Percentiles rank a stretch among this genome's conserved stretches.
These are phyloP conservation scores for Camillea tinctor DNA, from an alignment of 2,329 filamentous ascomycete genomes.

Conservation along the genomic window DNA sequence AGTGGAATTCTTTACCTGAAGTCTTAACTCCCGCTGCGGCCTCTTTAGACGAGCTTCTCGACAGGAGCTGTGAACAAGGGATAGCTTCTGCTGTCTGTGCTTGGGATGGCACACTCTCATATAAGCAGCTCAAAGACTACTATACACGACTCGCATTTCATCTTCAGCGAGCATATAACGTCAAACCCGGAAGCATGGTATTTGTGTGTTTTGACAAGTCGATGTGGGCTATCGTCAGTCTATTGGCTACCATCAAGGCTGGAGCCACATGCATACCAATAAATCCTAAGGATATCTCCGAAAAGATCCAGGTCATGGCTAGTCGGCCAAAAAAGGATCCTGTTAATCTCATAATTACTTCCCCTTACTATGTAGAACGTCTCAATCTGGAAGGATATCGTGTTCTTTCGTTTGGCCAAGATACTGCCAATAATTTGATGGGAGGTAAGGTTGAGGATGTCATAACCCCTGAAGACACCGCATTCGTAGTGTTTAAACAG, in stretches of 20 bases:
- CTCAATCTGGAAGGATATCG: background rate
- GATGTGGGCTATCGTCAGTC: slow-evolving; percentile 22
- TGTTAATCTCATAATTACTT: background rate
- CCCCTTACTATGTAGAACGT: background rate
- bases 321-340: slow-evolving; percentile 38
- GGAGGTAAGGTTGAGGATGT: background rate
- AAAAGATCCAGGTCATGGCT: slow-evolving; percentile 7
- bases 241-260: slow-evolving; percentile 28
- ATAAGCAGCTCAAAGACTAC: background rate
- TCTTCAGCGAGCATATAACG: background rate
- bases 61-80: background rate
- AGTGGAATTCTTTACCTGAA: background rate
- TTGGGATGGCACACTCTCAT: background rate
- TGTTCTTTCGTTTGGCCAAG: background rate
- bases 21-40: background rate
- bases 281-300: slow-evolving; percentile 32
- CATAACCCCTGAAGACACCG: background rate
- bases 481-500: background rate
- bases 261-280: slow-evolving; percentile 27
- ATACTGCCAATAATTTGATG: background rate
- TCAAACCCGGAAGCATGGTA: slow-evolving; percentile 13
- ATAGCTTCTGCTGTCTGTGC: background rate
- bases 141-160: background rate
- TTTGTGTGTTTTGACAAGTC: slow-evolving; percentile 28
- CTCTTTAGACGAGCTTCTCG: slow-evolving; percentile 2